Percentiles rank a stretch among this genome's conserved stretches.
Evolutionary conservation across 805 yeast genomes (phyloP).

Genomic region (Candida sanyiensis): DNA sequence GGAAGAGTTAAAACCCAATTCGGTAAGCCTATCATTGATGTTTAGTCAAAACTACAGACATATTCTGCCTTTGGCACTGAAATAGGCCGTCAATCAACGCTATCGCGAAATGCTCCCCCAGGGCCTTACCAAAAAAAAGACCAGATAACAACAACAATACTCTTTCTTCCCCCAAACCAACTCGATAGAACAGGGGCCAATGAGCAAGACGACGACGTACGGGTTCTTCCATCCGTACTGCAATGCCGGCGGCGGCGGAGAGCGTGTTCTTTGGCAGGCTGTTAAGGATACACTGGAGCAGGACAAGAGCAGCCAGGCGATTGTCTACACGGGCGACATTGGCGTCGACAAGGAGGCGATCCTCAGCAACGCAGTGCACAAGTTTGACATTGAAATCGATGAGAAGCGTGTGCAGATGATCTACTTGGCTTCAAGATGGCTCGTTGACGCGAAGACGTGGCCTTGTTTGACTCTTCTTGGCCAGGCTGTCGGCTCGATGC

Average conservation of each 20-base stretch:
- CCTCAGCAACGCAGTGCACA: slow-evolving; percentile 42
- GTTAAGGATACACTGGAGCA: slow-evolving; percentile 59
- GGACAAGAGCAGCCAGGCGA: slow-evolving; percentile 47
- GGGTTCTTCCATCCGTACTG: slow-evolving; percentile 97
- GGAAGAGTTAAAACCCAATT: too few relatives aligned
- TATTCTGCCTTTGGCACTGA: too few relatives aligned
- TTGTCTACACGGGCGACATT: slow-evolving; percentile 66
- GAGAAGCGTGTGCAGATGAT: slow-evolving; percentile 53
- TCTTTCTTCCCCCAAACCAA: too few relatives aligned
- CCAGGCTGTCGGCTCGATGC: slow-evolving; percentile 76
- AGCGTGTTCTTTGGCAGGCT: slow-evolving; percentile 93
- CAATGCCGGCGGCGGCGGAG: slow-evolving; percentile 98
- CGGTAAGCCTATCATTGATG: too few relatives aligned
- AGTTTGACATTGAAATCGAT: slow-evolving; percentile 54
- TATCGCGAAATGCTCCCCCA: too few relatives aligned
- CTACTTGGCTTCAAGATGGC: slow-evolving; percentile 46
- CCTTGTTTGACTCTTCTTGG: slow-evolving; percentile 75
- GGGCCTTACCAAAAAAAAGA: too few relatives aligned
- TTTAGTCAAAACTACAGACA: too few relatives aligned
- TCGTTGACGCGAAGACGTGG: slow-evolving; percentile 72
- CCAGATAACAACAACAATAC: too few relatives aligned
- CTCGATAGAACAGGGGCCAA: too few relatives aligned
- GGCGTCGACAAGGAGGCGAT: slow-evolving; percentile 45
- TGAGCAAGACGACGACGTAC: slow-evolving; percentile 37
- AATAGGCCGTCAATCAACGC: too few relatives aligned